Percentiles rank a stretch among this genome's conserved stretches.
Conservation (phyloP, 768 basidiomycete genomes). For the Mycena olivaceomarginata region DNA sequence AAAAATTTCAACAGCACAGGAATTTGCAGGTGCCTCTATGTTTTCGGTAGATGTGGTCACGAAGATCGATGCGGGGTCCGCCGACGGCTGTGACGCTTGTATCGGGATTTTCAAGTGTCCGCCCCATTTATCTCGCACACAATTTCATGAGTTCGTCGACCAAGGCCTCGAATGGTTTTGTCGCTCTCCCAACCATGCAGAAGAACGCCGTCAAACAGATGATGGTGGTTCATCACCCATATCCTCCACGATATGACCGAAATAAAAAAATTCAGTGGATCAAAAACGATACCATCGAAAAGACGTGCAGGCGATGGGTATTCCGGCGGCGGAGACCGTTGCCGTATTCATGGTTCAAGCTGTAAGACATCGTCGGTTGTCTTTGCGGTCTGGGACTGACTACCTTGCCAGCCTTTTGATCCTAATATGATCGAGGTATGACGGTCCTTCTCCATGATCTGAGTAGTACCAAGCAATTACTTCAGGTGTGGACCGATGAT, state of each 20-base stretch:
- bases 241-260: conserved; percentile 2
- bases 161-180: conserved; percentile 20
- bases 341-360: conserved; percentile 19
- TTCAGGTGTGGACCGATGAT: conserved; percentile 23
- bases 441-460: neutral
- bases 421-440: conserved; percentile 22
- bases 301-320: conserved; percentile 14
- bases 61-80: conserved; percentile 19
- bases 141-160: conserved; percentile 20
- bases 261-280: conserved; percentile 13
- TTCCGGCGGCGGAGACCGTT: conserved; percentile 9
- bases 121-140: conserved; percentile 15
- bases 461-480: conserved; percentile 16
- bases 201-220: conserved; percentile 16
- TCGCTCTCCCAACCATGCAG: conserved; percentile 13
- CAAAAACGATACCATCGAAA: conserved; percentile 21
- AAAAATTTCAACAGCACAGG: conserved; percentile 12
- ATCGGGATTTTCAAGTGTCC: conserved; percentile 23
- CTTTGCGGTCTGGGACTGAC: conserved; percentile 8
- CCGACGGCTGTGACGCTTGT: conserved; percentile 10
- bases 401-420: conserved; percentile 17
- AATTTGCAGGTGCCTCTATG: conserved; percentile 15
- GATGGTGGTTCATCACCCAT: conserved; percentile 9
- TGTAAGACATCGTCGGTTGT: conserved; percentile 3
- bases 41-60: conserved; percentile 15